Base-by-base conservation (phyloP, 2,329 filamentous ascomycete genomes). In the Thelonectria olida region DNA sequence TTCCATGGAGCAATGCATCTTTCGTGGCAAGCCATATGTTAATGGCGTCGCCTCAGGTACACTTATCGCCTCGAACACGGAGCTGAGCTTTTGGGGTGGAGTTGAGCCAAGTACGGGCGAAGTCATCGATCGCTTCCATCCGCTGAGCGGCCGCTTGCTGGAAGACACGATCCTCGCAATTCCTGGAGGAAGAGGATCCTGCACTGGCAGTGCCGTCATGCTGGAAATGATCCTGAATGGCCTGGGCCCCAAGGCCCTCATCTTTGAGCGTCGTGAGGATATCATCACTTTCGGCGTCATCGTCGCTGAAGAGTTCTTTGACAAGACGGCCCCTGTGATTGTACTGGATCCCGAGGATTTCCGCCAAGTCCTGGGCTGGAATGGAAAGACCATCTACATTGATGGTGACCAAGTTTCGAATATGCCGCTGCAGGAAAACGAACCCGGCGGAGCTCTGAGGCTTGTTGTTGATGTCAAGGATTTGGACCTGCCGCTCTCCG, bases 31-130 rank as follows among this genome's bases (percentile, higher is more conserved):
- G 12, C 39, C 69, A 39, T 71, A 68, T n/a, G 69, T 73, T 13
- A 61, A 62, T n/a, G 70, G 70, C 2, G 58, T 31, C 22, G 69
- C 70, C 7, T 65, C 73, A 5, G 76, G 74, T 0, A 62, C 61
- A 12, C 64, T 80, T 2, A 50, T 79, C 2, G 63, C 70, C 10
- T 66, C 70, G 19, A 49, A 66, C 5, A 54, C 68, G 2, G 67
- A 71, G 7, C 65, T 83, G 19, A 83, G 81, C 67, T 83, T 83
- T 68, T 82, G 79, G 80, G 79, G 78, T 7, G 81, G 81, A 0
- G 76, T 82, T 2, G 65, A 79, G 38, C 70, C 78, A 1, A 54
- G 71, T 4, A 81, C 76, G 0, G 79, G 82, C 34, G 62, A 74
- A 12, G 71, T 84, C 1, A 76, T 82, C 45, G 82, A 84, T 54